Conservation (phyloP, 352 stramenopile species). For the Thraustotheca clavata region DNA sequence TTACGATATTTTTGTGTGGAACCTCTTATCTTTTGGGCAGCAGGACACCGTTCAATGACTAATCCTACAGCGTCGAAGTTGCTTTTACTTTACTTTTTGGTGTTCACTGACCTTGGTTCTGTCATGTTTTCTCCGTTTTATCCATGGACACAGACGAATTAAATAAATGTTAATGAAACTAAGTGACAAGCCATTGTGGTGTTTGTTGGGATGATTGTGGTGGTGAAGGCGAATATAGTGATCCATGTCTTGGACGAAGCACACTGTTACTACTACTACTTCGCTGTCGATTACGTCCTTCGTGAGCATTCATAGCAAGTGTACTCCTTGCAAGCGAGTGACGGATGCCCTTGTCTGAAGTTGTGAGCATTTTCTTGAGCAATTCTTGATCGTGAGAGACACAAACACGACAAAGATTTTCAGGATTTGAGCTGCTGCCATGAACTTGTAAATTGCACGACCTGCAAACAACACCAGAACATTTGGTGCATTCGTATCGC, state of each 20-base stretch:
- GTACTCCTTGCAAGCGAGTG: background rate
- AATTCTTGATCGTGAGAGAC: background rate
- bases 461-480: slow-evolving; percentile 1
- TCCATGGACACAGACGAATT: slow-evolving; percentile 56
- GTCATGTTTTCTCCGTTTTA: slow-evolving; percentile 76
- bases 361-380: background rate
- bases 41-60: slow-evolving; percentile 30
- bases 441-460: slow-evolving; percentile 17
- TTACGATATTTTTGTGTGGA: slow-evolving; percentile 65
- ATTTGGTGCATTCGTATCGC: slow-evolving; percentile 15
- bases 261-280: slow-evolving; percentile 3
- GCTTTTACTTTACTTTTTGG: slow-evolving; percentile 57
- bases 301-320: background rate
- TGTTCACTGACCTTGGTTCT: slow-evolving; percentile 55
- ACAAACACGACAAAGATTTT: slow-evolving; percentile 18
- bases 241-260: too few species aligned
- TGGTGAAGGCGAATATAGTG: too few species aligned
- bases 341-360: background rate
- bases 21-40: slow-evolving; percentile 72
- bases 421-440: background rate
- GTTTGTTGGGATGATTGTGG: too few species aligned
- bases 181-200: too few species aligned
- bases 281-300: background rate
- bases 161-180: background rate
- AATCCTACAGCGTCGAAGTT: slow-evolving; percentile 25